phyloP scores from a whole-genome alignment of 495 filamentous ascomycete species.

The Hypoxylon lenormandii region DNA sequence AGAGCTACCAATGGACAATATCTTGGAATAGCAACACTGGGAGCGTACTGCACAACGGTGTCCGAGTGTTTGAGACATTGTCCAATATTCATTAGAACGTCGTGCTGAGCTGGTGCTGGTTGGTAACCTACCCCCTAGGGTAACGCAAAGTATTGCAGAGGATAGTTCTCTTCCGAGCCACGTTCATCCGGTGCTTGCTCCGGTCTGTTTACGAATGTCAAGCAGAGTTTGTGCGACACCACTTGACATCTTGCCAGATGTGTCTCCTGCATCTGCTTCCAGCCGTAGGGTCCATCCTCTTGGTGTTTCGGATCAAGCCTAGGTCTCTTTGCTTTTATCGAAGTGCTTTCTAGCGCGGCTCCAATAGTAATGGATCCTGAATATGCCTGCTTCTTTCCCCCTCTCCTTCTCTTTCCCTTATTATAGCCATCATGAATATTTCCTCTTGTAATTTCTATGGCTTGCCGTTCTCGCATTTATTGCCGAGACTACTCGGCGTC shows the following conservation, averaged over 20 bases:
- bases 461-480: constrained; percentile 19
- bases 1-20: background rate
- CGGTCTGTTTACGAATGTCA: constrained; percentile 24
- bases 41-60: constrained; percentile 20
- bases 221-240: constrained; percentile 34
- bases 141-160: constrained; percentile 26
- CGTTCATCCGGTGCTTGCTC: constrained; percentile 13
- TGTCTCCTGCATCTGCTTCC: constrained; percentile 17
- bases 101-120: constrained; percentile 11
- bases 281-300: constrained; percentile 23
- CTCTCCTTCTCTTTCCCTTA: background rate
- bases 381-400: constrained; percentile 10
- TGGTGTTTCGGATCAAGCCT: constrained; percentile 40
- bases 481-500: constrained; percentile 8
- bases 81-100: constrained; percentile 27
- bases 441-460: background rate
- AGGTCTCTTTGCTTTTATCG: constrained; percentile 29
- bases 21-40: constrained; percentile 15
- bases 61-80: constrained; percentile 38
- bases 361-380: constrained; percentile 15
- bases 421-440: background rate
- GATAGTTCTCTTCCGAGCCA: constrained; percentile 28
- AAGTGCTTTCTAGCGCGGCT: constrained; percentile 38
- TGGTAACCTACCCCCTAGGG: constrained; percentile 16
- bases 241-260: constrained; percentile 32